Percentiles rank a stretch among this genome's conserved stretches.
These are phyloP conservation scores for Cercospora brassicicola DNA, from an alignment of 2,329 filamentous ascomycete genomes.

Conservation along the genomic window DNA sequence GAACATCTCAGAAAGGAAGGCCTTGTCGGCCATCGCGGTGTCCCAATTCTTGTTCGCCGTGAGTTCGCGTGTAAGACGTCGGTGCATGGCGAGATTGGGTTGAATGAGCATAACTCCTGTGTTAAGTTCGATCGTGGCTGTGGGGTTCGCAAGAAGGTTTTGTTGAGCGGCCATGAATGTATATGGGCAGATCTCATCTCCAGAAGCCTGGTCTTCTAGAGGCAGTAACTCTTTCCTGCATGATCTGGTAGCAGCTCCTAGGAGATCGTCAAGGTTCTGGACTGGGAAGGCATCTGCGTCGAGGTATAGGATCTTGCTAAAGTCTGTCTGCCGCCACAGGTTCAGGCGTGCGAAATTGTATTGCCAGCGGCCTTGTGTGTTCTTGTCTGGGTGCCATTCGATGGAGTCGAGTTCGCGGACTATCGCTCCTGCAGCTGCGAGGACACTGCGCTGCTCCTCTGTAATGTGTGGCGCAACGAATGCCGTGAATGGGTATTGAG, in stretches of 20 bases:
- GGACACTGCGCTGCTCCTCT: conserved; percentile 23
- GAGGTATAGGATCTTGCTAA: conserved; percentile 85
- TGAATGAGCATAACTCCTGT: conserved; percentile 25
- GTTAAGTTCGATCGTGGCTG: conserved; percentile 20
- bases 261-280: conserved; percentile 26
- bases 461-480: conserved; percentile 28
- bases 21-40: conserved; percentile 25
- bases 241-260: conserved; percentile 16
- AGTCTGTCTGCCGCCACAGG: conserved; percentile 85
- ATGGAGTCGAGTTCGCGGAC: conserved; percentile 26
- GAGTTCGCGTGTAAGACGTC: conserved; percentile 20
- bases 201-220: conserved; percentile 21
- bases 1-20: conserved; percentile 24
- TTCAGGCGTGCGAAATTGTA: conserved; percentile 81
- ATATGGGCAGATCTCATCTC: conserved; percentile 22
- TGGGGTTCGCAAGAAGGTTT: conserved; percentile 15
- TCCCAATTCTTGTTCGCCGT: conserved; percentile 21
- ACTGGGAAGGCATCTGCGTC: conserved; percentile 67
- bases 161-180: conserved; percentile 19
- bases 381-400: conserved; percentile 21
- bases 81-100: conserved; percentile 27
- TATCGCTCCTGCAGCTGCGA: conserved; percentile 24
- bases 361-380: conserved; percentile 20
- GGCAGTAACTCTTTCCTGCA: conserved; percentile 24
- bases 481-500: conserved; percentile 24